Base-by-base conservation (phyloP, 2,329 filamentous ascomycete species). In the Plenodomus lindquistii region DNA sequence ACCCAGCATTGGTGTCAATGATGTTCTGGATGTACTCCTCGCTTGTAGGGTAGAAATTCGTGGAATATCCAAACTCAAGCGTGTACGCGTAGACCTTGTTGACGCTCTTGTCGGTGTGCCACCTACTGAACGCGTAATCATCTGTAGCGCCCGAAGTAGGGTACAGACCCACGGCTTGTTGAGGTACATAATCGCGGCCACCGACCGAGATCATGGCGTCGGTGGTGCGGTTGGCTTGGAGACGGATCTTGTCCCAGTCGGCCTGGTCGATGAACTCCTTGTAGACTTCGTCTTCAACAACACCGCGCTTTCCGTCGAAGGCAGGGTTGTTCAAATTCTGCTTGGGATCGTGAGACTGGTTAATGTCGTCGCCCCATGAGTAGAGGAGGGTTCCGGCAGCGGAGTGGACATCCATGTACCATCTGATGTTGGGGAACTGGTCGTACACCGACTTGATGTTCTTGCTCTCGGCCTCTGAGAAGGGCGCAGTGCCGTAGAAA, bases 321-420 rank as follows among this genome's bases (percentile, higher is more conserved):
- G 71, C 64, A 2, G 71, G 46, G 72, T 83, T 84, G 42, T 73
- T 63, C 57, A 83, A 80, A 66, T 75, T 83, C 71, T 80, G 78
- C 50, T 57, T 62, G 0, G 76, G 64, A 36, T 78, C 73, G 1
- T 64, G 68, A 31, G 70, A 70, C 63, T 84, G 81, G 52, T 79
- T 72, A 44, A 77, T 71, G 55, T 84, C 81, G 59, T 81, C 78
- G 21, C 82, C 81, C 81, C 81, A 85, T 35, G 73, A 76, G 63
- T 83, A 84, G 10, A 85, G 68, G n/a, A 85, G 67, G 7, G 76
- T 72, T 7, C 79, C 80, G 1, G 75, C 73, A 38, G 74, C 79
- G 4, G 81, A 83, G 73, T 85, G 82, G 27, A 85, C 70, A 52
- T 85, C 82, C 36, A 84, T 69, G 60, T 81, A 83, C 80, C 81